Percentiles rank a stretch among this genome's conserved stretches.
phyloP scores from a whole-genome alignment of 225 moss, liverwort and hornwort genomes.

The Neckera pumila region DNA sequence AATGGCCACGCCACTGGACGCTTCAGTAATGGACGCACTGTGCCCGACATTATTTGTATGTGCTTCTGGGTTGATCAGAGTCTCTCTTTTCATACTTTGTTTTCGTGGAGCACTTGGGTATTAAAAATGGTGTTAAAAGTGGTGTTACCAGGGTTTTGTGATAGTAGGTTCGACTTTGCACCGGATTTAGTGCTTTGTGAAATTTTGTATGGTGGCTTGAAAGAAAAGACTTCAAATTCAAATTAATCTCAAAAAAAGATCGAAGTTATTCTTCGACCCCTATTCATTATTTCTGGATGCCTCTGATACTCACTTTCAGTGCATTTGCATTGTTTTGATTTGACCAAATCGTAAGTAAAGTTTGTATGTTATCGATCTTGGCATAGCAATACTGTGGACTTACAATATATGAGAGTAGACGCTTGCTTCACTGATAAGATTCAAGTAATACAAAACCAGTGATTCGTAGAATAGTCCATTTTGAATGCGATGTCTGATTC shows the following conservation, averaged over 20 bases:
- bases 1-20: constrained; percentile 48
- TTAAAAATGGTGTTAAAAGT: background rate
- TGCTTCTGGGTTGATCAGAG: background rate
- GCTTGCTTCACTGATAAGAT: background rate
- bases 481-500: background rate
- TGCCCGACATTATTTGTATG: constrained; percentile 45
- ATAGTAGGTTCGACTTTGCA: background rate
- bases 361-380: background rate
- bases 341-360: background rate
- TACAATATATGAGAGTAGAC: background rate
- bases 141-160: too few species aligned
- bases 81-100: background rate
- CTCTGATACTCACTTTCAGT: background rate
- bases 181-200: background rate
- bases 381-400: background rate
- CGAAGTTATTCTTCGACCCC: background rate
- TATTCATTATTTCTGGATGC: background rate
- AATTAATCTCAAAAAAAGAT: background rate
- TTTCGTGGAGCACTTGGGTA: background rate
- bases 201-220: background rate
- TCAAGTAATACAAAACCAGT: background rate
- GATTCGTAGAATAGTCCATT: background rate
- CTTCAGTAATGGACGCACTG: constrained; percentile 74
- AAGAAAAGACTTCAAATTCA: background rate
- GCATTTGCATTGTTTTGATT: background rate